phyloP scores from a whole-genome alignment of 2,329 filamentous ascomycete genomes.

The Leptodontidium sp. region DNA sequence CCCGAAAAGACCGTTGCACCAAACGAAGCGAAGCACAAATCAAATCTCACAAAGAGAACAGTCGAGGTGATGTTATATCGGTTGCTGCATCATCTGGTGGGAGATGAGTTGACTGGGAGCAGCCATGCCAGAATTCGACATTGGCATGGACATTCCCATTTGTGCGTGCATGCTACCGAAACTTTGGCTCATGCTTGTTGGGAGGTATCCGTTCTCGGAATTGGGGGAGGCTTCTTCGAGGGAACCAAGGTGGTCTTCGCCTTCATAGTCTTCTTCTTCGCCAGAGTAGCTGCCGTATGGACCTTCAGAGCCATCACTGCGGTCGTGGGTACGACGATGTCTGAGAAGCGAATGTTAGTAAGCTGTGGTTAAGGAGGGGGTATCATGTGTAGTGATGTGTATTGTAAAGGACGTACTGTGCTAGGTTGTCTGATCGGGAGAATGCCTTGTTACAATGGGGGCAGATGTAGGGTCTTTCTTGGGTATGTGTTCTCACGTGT shows the following conservation, averaged over 20 bases:
- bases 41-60: slow-evolving; percentile 21
- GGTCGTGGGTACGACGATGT: slow-evolving; percentile 84
- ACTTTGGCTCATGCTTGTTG: slow-evolving; percentile 32
- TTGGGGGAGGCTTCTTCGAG: slow-evolving; percentile 81
- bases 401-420: slow-evolving; percentile 73
- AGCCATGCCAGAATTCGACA: slow-evolving; percentile 45
- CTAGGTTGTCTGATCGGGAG: slow-evolving; percentile 97
- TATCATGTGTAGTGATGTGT: slow-evolving; percentile 46
- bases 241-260: slow-evolving; percentile 84
- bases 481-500: slow-evolving; percentile 98
- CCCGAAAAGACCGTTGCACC: slow-evolving; percentile 12
- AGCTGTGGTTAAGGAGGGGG: slow-evolving; percentile 26
- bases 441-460: slow-evolving; percentile 98
- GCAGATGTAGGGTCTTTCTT: slow-evolving; percentile 98
- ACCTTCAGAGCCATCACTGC: slow-evolving; percentile 71
- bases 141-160: slow-evolving; percentile 44
- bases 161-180: slow-evolving; percentile 25
- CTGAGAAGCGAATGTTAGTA: slow-evolving; percentile 50
- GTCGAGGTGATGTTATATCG: slow-evolving; percentile 37
- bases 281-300: slow-evolving; percentile 65
- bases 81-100: slow-evolving; percentile 49
- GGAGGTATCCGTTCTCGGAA: slow-evolving; percentile 71
- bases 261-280: slow-evolving; percentile 81
- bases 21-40: slow-evolving; percentile 24
- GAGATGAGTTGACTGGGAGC: slow-evolving; percentile 49